Evolutionary conservation across 257 asterid genomes (phyloP).

Genomic region (Jacaranda copaia): DNA sequence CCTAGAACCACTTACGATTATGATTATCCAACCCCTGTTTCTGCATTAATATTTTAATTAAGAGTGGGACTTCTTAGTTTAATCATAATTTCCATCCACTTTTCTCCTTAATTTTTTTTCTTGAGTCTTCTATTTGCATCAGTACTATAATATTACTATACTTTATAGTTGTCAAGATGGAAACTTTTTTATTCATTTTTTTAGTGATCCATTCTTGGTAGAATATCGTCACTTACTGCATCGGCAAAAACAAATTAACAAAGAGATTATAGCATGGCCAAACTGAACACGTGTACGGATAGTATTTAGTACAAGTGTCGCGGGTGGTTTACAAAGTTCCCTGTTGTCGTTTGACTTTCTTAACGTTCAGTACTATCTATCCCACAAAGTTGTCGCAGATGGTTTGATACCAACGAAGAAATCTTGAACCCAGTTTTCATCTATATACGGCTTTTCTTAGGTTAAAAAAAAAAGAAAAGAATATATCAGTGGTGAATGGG

Average conservation of each 20-base stretch:
- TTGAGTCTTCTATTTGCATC: neutral
- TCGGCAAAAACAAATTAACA: neutral
- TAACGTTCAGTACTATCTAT: too few species aligned
- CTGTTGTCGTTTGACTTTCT: constrained; percentile 12
- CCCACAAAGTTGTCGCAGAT: too few species aligned
- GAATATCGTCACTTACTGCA: neutral
- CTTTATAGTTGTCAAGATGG: neutral
- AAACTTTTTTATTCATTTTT: neutral
- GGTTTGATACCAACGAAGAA: too few species aligned
- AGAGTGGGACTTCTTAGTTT: neutral
- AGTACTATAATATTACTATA: neutral
- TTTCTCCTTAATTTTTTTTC: neutral
- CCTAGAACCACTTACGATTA: constrained; percentile 10
- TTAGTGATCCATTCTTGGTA: neutral
- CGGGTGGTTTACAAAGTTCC: neutral
- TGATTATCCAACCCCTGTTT: constrained; percentile 5
- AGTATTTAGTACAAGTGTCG: constrained; percentile 2
- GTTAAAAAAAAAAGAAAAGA: too few species aligned
- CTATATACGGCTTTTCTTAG: too few species aligned
- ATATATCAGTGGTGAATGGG: too few species aligned
- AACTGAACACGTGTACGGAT: constrained; percentile 21
- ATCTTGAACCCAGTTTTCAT: too few species aligned
- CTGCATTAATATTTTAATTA: neutral
- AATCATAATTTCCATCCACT: neutral
- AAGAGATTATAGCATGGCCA: neutral